Base-by-base conservation (phyloP, 2,329 filamentous ascomycete genomes). In the Pseudogymnoascus sp. region DNA sequence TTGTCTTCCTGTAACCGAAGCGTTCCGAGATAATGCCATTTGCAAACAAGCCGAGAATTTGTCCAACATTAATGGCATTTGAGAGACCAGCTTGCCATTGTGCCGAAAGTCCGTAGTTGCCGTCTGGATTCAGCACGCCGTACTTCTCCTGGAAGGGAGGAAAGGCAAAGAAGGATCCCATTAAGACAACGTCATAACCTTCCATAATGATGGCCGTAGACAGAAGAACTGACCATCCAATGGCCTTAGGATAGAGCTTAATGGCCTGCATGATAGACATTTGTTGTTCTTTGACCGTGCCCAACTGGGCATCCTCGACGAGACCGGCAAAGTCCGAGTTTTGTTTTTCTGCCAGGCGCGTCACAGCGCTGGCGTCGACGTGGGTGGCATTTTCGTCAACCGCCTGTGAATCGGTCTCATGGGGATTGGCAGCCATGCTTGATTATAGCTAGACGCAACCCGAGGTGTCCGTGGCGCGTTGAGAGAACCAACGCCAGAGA, bases 51-150 rank as follows among this genome's bases (percentile, higher is more conserved):
- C 77, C 77, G 1, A 78, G 26, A 9, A 79, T 75, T 35, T 73
- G 71, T 2, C 77, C 77, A 5, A 74, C 71, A 13, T 70, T 66
- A 0, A 72, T 71, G 5, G 72, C 76, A 33, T 75, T 76, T 11
- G 69, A 69, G 1, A 79, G 65, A 3, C 71, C 76, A 8, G 74
- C 70, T 64, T 78, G 76, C 77, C 77, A 79, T n/a, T 72, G 64
- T 1, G 74, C 72, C 3, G 72, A 68, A 21, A 79, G 67, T 62
- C 75, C 69, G 58, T 76, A 76, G 3, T 66, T 64, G 4, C 69
- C 71, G 47, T 72, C 61, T 1, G 58, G 26, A 6, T 61, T 31
- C 2, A 63, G 58, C 1, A 64, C 57, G 4, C 72, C 72, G 57
- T 72, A 75, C 54, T 41, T 70, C 65, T 57, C 67, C 6, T 37